A percentile compares a stretch with the other conserved stretches of the same genome.
These are phyloP conservation scores for Plectosphaerella plurivora DNA, from an alignment of 2,329 filamentous ascomycete species.

Conservation along the genomic window DNA sequence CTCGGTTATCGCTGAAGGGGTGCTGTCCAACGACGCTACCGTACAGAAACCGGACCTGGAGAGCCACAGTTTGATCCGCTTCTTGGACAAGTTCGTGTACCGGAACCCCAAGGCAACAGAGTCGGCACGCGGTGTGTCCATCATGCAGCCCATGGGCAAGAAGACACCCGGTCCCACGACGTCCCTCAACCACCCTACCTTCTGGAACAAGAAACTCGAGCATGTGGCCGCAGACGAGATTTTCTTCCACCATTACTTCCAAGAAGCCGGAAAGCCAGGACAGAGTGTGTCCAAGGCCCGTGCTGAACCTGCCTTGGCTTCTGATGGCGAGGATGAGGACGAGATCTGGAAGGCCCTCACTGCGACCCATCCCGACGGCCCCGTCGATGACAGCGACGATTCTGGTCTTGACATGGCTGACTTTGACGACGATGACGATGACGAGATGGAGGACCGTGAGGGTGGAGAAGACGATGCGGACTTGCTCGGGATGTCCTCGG, in stretches of 20 bases:
- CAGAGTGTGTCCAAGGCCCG: slow-evolving; percentile 37
- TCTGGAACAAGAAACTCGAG: slow-evolving; percentile 87
- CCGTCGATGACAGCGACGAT: slow-evolving; percentile 59
- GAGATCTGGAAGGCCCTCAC: slow-evolving; percentile 93
- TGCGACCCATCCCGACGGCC: slow-evolving; percentile 71
- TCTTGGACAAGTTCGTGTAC: slow-evolving; percentile 98
- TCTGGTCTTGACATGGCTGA: slow-evolving; percentile 48
- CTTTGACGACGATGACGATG: slow-evolving; percentile 32
- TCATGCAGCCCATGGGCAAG: slow-evolving; percentile 76
- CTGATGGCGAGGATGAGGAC: slow-evolving; percentile 62
- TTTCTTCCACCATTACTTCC: slow-evolving; percentile 99
- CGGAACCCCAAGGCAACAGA: slow-evolving; percentile 76
- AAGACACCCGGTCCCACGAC: slow-evolving; percentile 18
- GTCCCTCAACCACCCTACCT: slow-evolving; percentile 76
- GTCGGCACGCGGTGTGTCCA: slow-evolving; percentile 71
- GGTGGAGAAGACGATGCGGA: slow-evolving; percentile 40
- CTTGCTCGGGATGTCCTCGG: background rate
- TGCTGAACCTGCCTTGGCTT: slow-evolving; percentile 39
- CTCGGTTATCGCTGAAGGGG: slow-evolving; percentile 69
- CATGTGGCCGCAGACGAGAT: slow-evolving; percentile 88
- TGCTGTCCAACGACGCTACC: slow-evolving; percentile 66
- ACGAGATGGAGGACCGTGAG: slow-evolving; percentile 43
- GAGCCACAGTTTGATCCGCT: slow-evolving; percentile 87
- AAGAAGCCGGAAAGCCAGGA: slow-evolving; percentile 59
- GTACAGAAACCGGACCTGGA: slow-evolving; percentile 87